phyloP scores from a whole-genome alignment of 2,329 filamentous ascomycete genomes.

The Pestalotiopsis sp. region DNA sequence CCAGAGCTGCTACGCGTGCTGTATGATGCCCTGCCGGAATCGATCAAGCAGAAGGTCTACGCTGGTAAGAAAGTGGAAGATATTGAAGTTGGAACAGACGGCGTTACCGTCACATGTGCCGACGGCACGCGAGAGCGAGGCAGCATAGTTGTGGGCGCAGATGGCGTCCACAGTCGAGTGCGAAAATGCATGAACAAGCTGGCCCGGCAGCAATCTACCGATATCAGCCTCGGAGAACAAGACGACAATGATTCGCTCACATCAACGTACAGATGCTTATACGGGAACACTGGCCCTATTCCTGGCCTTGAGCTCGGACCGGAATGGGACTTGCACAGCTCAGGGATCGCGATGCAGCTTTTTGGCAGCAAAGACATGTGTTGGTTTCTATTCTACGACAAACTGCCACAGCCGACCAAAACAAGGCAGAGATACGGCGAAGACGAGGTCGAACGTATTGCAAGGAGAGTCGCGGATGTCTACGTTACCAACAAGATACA shows the following conservation, averaged over 20 bases:
- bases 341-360: background rate
- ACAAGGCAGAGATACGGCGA: background rate
- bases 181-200: background rate
- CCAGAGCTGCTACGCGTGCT: background rate
- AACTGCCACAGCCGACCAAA: background rate
- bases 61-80: background rate
- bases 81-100: background rate
- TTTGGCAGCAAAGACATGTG: background rate
- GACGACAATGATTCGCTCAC: background rate
- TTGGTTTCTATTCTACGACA: background rate
- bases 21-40: background rate
- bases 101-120: background rate
- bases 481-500: background rate
- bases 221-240: no score
- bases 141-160: conserved; percentile 14
- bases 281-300: background rate
- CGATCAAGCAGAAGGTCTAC: background rate
- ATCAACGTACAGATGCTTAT: background rate
- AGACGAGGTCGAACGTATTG: background rate
- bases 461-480: background rate
- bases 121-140: conserved; percentile 8
- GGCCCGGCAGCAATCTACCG: background rate
- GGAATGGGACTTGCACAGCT: background rate
- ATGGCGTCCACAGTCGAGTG: conserved; percentile 5
- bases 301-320: background rate